Evolutionary conservation across 495 filamentous ascomycete genomes (phyloP).

Genomic region (Pseudotulostoma volvatum): DNA sequence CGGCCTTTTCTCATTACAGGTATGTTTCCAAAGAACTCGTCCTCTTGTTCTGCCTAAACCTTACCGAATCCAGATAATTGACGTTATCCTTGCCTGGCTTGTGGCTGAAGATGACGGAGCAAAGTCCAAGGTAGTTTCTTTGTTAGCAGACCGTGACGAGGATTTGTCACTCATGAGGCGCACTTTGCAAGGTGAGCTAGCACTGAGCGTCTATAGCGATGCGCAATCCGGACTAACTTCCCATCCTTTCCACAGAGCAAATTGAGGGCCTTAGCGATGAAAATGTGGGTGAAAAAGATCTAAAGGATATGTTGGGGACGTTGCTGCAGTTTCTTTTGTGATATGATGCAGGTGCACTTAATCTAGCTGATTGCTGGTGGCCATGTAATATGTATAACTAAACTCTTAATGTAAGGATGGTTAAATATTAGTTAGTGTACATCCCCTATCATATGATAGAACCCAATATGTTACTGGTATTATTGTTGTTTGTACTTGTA

Average conservation of each 20-base stretch:
- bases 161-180: conserved; percentile 38
- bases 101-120: conserved; percentile 80
- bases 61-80: conserved; percentile 50
- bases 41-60: too few species aligned
- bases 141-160: conserved; percentile 55
- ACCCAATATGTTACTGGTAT: too few species aligned
- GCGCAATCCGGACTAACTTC: neutral
- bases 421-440: too few species aligned
- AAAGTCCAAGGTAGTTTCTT: conserved; percentile 41
- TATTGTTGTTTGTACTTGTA: too few species aligned
- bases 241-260: conserved; percentile 29
- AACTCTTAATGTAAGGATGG: too few species aligned
- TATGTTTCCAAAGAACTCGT: conserved; percentile 12
- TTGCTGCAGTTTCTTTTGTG: conserved; percentile 41
- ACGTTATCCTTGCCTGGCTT: conserved; percentile 83
- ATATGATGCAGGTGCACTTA: too few species aligned
- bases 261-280: conserved; percentile 42
- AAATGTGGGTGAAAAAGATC: conserved; percentile 39
- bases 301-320: conserved; percentile 54
- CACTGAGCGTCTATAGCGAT: neutral
- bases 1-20: conserved; percentile 69
- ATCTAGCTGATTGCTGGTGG: too few species aligned
- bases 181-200: conserved; percentile 48
- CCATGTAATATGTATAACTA: too few species aligned
- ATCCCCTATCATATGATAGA: too few species aligned